phyloP scores from a whole-genome alignment of 495 filamentous ascomycete species.

The Penicillium psychrofluorescens region DNA sequence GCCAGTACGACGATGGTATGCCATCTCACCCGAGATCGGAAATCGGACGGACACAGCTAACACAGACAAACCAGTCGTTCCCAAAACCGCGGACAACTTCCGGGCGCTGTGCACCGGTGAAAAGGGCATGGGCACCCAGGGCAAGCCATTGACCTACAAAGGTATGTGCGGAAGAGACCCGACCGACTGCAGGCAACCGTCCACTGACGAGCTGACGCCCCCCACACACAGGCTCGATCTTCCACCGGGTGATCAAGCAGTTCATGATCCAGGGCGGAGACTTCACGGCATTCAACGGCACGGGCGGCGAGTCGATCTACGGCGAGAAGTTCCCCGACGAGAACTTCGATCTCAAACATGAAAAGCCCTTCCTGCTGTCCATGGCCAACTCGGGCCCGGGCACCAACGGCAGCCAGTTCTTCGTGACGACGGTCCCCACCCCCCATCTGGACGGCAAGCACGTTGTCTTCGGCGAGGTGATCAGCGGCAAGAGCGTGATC shows the following conservation, averaged over 20 bases:
- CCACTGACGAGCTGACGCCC: constrained; percentile 1
- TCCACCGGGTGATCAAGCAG: constrained; percentile 96
- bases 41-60: constrained; percentile 6
- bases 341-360: constrained; percentile 90
- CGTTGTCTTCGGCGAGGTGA: constrained; percentile 54
- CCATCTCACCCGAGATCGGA: neutral
- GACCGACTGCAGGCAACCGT: too few relatives aligned
- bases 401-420: constrained; percentile 98
- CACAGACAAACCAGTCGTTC: constrained; percentile 53
- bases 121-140: constrained; percentile 79
- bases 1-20: constrained; percentile 67
- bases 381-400: constrained; percentile 96
- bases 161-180: constrained; percentile 20
- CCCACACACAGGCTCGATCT: constrained; percentile 53
- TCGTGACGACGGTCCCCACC: constrained; percentile 88
- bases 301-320: constrained; percentile 96
- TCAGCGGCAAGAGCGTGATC: constrained; percentile 84
- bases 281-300: constrained; percentile 93
- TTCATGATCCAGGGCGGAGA: constrained; percentile 99
- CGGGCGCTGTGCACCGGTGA: constrained; percentile 85
- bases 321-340: constrained; percentile 97
- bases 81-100: constrained; percentile 94
- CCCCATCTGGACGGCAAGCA: constrained; percentile 95
- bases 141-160: constrained; percentile 72
- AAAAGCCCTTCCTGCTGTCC: constrained; percentile 86